These are phyloP conservation scores for Turritis glabra DNA, from an alignment of 345 rosid species.

Conservation along the genomic window DNA sequence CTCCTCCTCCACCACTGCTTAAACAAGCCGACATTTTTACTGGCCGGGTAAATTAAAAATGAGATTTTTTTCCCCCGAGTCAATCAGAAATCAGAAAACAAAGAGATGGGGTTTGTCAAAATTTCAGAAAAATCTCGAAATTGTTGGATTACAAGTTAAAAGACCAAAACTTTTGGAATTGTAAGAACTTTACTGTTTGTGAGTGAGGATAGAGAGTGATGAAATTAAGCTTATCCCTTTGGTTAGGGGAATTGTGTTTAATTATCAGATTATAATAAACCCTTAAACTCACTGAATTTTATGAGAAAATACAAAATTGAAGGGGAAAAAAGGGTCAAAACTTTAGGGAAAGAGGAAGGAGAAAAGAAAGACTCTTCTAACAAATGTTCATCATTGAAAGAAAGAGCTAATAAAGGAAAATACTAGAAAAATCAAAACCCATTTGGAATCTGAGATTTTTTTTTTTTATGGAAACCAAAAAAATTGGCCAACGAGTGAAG, in stretches of 20 bases:
- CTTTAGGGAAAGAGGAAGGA: slow-evolving; percentile 24
- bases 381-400: slow-evolving; percentile 24
- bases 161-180: background rate
- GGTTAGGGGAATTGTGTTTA: background rate
- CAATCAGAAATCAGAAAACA: background rate
- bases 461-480: background rate
- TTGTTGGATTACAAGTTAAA: background rate
- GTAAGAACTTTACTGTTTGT: slow-evolving; percentile 6
- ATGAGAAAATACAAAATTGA: slow-evolving; percentile 7
- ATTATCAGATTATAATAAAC: slow-evolving; percentile 19
- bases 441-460: slow-evolving; percentile 21
- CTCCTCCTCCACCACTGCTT: slow-evolving; percentile 71
- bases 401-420: slow-evolving; percentile 18
- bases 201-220: slow-evolving; percentile 24
- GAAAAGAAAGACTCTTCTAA: slow-evolving; percentile 19
- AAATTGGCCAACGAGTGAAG: slow-evolving; percentile 33
- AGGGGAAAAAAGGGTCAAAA: slow-evolving; percentile 46
- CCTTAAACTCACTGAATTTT: slow-evolving; percentile 49
- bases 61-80: background rate
- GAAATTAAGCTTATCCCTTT: slow-evolving; percentile 16
- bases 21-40: slow-evolving; percentile 70
- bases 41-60: background rate
- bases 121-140: background rate
- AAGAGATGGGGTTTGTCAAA: background rate
- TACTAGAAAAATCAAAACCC: background rate